These are phyloP conservation scores for Neofusicoccum ribis DNA, from an alignment of 2,329 filamentous ascomycete genomes.

Conservation along the genomic window DNA sequence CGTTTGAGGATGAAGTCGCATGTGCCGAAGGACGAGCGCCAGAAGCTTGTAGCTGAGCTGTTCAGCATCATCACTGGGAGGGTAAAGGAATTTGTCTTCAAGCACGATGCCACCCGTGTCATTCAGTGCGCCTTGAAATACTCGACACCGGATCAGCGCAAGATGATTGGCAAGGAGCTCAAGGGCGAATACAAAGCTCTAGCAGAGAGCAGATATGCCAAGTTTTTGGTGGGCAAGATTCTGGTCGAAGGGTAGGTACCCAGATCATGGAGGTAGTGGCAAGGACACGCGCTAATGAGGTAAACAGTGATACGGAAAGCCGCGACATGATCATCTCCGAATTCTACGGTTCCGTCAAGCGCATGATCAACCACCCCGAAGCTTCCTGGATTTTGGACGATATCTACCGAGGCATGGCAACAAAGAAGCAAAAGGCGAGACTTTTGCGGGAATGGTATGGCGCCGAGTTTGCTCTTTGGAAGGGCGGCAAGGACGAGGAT, in stretches of 20 bases:
- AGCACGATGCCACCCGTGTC: constrained; percentile 95
- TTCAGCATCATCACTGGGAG: constrained; percentile 88
- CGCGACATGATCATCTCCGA: constrained; percentile 87
- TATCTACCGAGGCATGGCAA: constrained; percentile 87
- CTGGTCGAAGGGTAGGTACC: constrained; percentile 69
- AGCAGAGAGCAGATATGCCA: constrained; percentile 94
- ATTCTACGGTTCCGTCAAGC: constrained; percentile 91
- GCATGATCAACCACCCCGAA: constrained; percentile 93
- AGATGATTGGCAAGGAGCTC: constrained; percentile 82
- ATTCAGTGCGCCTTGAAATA: constrained; percentile 98
- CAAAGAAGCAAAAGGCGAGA: constrained; percentile 78
- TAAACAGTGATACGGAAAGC: constrained; percentile 70
- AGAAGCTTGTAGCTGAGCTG: constrained; percentile 82
- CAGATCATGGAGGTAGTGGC: not conserved
- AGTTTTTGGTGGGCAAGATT: constrained; percentile 94
- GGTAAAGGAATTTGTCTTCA: constrained; percentile 94
- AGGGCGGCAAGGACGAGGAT: constrained; percentile 53
- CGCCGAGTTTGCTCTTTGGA: constrained; percentile 83
- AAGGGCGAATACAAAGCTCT: constrained; percentile 80
- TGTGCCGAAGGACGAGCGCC: constrained; percentile 84
- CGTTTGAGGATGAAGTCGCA: constrained; percentile 88
- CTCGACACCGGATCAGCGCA: constrained; percentile 78
- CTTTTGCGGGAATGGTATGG: constrained; percentile 96
- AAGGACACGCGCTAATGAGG: not conserved
- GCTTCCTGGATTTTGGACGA: constrained; percentile 98